phyloP scores from a whole-genome alignment of 768 basidiomycete species.

The Mycena latifolia region DNA sequence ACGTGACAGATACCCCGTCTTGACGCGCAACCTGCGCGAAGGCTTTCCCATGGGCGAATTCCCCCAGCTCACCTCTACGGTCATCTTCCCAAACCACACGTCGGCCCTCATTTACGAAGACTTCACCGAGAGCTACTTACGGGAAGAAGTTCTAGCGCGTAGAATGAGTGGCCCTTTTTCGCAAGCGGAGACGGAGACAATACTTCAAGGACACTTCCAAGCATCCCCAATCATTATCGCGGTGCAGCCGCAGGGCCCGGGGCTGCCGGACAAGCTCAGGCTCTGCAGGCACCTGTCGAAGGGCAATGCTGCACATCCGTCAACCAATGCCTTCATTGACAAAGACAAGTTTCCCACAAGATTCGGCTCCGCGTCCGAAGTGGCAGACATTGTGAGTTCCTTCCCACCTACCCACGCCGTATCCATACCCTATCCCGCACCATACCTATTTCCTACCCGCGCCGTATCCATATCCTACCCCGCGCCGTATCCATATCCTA shows the following conservation, averaged over 20 bases:
- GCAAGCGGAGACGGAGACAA: conserved; percentile 31
- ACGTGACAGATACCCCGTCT: conserved; percentile 29
- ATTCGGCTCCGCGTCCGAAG: conserved; percentile 22
- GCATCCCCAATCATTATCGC: conserved; percentile 43
- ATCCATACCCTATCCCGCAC: too few species aligned
- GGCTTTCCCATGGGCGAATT: conserved; percentile 45
- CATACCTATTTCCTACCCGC: too few species aligned
- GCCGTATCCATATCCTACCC: background rate
- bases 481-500: too few species aligned
- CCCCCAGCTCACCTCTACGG: conserved; percentile 30
- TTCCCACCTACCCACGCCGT: background rate
- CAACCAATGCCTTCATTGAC: conserved; percentile 35
- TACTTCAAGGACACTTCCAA: conserved; percentile 46
- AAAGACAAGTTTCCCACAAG: conserved; percentile 38
- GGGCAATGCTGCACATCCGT: background rate
- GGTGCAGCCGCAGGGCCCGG: conserved; percentile 22
- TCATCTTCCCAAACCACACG: conserved; percentile 41
- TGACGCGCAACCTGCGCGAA: conserved; percentile 32
- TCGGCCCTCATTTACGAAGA: conserved; percentile 23
- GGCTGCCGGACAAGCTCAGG: conserved; percentile 34
- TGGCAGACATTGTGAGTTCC: conserved; percentile 36
- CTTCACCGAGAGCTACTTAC: conserved; percentile 34
- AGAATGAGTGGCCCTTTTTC: conserved; percentile 42
- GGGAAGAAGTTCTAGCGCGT: conserved; percentile 27
- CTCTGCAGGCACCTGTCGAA: conserved; percentile 42